Evolutionary conservation across 179 eudicot species (phyloP).

Genomic region (Vitellaria paradoxa): DNA sequence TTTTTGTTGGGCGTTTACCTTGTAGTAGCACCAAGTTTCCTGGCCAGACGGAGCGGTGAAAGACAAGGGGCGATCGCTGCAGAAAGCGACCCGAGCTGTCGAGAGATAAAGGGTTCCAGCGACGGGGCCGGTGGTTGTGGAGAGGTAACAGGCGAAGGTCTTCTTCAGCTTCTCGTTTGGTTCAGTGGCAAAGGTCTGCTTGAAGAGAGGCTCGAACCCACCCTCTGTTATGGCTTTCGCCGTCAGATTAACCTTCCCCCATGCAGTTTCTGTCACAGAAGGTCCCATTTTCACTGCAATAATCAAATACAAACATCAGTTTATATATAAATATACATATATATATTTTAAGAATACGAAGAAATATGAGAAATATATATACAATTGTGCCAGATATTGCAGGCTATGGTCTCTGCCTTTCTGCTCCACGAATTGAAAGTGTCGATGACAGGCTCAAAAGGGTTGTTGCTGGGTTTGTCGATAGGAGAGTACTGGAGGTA

Average conservation of each 20-base stretch:
- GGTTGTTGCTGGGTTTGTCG: slow-evolving; percentile 42
- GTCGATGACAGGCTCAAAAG: slow-evolving; percentile 48
- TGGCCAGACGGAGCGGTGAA: slow-evolving; percentile 66
- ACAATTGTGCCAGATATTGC: slow-evolving; percentile 69
- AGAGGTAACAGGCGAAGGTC: slow-evolving; percentile 73
- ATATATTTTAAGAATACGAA: too few species aligned
- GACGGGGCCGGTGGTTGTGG: slow-evolving; percentile 74
- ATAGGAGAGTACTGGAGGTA: slow-evolving; percentile 46
- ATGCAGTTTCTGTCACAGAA: slow-evolving; percentile 55
- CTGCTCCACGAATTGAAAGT: slow-evolving; percentile 56
- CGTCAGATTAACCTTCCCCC: slow-evolving; percentile 65
- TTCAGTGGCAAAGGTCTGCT: slow-evolving; percentile 47
- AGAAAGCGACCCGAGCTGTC: slow-evolving; percentile 49
- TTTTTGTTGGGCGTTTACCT: slow-evolving; percentile 32
- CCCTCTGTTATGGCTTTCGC: slow-evolving; percentile 72
- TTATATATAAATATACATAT: too few species aligned
- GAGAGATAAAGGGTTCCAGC: slow-evolving; percentile 72
- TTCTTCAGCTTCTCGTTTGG: slow-evolving; percentile 55
- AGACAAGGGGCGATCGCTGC: slow-evolving; percentile 71
- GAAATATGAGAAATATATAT: not conserved
- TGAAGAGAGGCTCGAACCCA: slow-evolving; percentile 59
- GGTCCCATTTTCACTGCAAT: slow-evolving; percentile 67
- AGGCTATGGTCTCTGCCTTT: slow-evolving; percentile 55
- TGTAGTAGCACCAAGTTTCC: slow-evolving; percentile 77
- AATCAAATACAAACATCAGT: not conserved